Base-by-base conservation (phyloP, 202 grass and related monocot species). In the Schoenoplectus triqueter region DNA sequence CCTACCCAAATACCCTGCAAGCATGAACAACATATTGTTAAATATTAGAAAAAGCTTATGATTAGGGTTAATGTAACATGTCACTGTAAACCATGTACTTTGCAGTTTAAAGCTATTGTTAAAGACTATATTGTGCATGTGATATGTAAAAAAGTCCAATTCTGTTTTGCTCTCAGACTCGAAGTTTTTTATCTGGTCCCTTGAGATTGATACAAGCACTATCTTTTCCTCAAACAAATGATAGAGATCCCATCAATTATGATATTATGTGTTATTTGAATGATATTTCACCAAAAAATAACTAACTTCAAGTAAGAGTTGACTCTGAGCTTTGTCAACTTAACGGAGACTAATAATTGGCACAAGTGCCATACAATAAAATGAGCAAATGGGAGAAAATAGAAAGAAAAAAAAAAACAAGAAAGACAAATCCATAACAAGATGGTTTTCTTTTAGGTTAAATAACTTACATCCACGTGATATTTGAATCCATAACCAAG, bases 1-100 rank as follows among this genome's bases (percentile, higher is more conserved):
- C 92, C 94, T 13, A 94, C 86, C 94, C 94, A 97, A 90, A 97
- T 92, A 11, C 94, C 94, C 94, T 97, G 71, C 3, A 80, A 7
- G 7, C 44, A 80, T 13, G 46, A 13, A 81, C 3, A 31, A 31
- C 31, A 31, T 31, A 31, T 31, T 31, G 1, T 31, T 31, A 31
- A 31, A 31, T 31, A 31, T 31, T 31, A 4, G 45, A 47, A 10
- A 5, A 42, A 64, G 59, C 46, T 47, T 46, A 82, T 64, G 17
- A 22, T 48, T 66, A 66, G 41, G 41, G 73, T 31, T 31, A 40
- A 31, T 31, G 31, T 31, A 31, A 31, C 19, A 40, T 57, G 17
- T 41, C 51, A n/a, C 73, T 77, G 50, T 55, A 31, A 76, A 75
- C 50, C 56, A 51, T 73, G 21, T 31, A 7, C 50, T 77, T 55